phyloP scores from a whole-genome alignment of 176 grass and related monocot genomes.

The Olyra latifolia region DNA sequence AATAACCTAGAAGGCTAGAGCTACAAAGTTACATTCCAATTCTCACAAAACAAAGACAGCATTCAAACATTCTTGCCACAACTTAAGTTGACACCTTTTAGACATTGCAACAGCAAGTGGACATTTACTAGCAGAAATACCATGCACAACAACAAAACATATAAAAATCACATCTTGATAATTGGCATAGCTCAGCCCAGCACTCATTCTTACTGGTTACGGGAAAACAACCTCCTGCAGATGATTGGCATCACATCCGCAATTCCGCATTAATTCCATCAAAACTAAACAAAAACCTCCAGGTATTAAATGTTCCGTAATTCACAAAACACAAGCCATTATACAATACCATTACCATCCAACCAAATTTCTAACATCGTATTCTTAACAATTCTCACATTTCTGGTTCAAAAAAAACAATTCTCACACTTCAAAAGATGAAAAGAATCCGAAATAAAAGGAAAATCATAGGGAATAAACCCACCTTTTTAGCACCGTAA shows the following conservation, averaged over 20 bases:
- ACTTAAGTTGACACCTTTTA: background rate
- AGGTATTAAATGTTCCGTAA: background rate
- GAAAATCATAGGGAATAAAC: background rate
- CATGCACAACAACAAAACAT: background rate
- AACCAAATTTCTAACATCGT: background rate
- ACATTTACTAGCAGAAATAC: slow-evolving; percentile 8
- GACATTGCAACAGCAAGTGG: background rate
- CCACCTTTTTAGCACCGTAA: slow-evolving; percentile 90
- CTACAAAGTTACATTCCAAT: background rate
- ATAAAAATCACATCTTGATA: background rate
- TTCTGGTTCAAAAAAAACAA: background rate
- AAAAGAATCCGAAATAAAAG: slow-evolving; percentile 20
- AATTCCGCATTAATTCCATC: background rate
- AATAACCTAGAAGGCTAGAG: background rate
- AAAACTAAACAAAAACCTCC: background rate
- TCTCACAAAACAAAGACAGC: background rate
- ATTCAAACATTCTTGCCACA: background rate
- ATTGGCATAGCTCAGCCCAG: background rate
- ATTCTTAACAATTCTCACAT: background rate
- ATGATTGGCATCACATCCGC: background rate
- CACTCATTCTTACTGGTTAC: slow-evolving; percentile 5
- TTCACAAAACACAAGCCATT: background rate
- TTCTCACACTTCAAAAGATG: background rate
- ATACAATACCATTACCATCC: background rate
- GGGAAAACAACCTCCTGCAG: background rate